Evolutionary conservation across 2,329 filamentous ascomycete species (phyloP).

Genomic region (Nemania diffusa): DNA sequence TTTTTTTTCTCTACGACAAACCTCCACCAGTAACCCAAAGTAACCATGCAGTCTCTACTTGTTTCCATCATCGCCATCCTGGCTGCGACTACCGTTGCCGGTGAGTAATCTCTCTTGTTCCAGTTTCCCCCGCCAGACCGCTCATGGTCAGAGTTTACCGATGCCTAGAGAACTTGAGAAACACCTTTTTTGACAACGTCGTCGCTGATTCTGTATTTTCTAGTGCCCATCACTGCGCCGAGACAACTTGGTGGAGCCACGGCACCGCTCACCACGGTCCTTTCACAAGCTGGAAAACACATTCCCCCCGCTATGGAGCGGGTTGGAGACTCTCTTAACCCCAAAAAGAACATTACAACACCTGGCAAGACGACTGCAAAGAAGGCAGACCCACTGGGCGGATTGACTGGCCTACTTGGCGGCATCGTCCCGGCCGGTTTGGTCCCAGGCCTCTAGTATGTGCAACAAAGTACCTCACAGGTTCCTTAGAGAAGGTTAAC

Average conservation of each 20-base stretch:
- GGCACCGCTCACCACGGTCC: slow-evolving; percentile 23
- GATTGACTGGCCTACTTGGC: slow-evolving; percentile 28
- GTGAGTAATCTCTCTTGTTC: slow-evolving; percentile 14
- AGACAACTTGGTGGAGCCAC: slow-evolving; percentile 28
- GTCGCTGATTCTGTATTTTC: not conserved
- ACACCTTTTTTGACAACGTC: not conserved
- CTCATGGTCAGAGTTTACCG: too few relatives aligned
- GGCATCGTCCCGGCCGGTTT: not conserved
- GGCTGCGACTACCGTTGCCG: slow-evolving; percentile 26
- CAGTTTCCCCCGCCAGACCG: not conserved
- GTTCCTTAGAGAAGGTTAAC: too few relatives aligned
- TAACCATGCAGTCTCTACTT: slow-evolving; percentile 28
- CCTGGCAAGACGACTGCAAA: not conserved
- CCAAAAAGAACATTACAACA: slow-evolving; percentile 12
- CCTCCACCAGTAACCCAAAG: not conserved
- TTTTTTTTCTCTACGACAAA: not conserved
- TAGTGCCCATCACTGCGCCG: slow-evolving; percentile 20
- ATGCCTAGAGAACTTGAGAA: too few relatives aligned
- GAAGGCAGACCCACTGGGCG: slow-evolving; percentile 1
- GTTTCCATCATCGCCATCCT: slow-evolving; percentile 32
- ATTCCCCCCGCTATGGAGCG: slow-evolving; percentile 16
- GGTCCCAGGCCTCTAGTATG: slow-evolving; percentile 22
- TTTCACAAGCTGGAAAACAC: slow-evolving; percentile 30
- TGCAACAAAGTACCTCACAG: too few relatives aligned
- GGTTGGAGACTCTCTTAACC: slow-evolving; percentile 1